These are phyloP conservation scores for Colletotrichum incanum DNA, from an alignment of 2,329 filamentous ascomycete genomes.

Conservation along the genomic window DNA sequence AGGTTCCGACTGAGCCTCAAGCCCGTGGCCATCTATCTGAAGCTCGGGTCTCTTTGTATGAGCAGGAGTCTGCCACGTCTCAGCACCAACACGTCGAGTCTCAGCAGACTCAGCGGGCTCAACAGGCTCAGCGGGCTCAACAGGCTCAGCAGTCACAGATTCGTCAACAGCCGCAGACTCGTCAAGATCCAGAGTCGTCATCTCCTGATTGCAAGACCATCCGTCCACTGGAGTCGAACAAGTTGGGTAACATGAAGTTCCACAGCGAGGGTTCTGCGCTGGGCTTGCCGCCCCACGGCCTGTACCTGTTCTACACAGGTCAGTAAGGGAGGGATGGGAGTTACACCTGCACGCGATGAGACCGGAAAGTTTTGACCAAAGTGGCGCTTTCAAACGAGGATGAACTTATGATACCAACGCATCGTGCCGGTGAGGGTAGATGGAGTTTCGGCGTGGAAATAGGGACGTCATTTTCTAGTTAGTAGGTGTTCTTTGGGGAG, in stretches of 20 bases:
- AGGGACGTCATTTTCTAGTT: background rate
- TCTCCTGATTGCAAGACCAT: constrained; percentile 23
- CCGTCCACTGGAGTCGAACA: constrained; percentile 41
- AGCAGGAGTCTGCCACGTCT: background rate
- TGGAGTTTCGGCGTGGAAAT: constrained; percentile 5
- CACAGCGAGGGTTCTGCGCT: constrained; percentile 39
- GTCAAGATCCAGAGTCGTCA: constrained; percentile 14
- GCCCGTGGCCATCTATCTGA: background rate
- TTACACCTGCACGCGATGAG: background rate
- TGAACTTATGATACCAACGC: background rate
- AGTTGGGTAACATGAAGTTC: constrained; percentile 41
- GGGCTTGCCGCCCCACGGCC: constrained; percentile 14
- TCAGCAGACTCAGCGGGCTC: background rate
- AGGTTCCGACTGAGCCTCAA: background rate
- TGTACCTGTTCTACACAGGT: constrained; percentile 22
- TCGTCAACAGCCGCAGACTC: constrained; percentile 12
- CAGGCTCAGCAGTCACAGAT: too few relatives aligned
- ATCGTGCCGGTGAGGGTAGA: background rate
- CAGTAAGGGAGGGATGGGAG: background rate
- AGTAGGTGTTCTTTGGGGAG: background rate
- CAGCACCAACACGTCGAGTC: background rate
- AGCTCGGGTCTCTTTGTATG: background rate
- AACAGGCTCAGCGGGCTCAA: constrained; percentile 4
- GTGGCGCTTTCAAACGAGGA: background rate
- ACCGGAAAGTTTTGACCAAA: background rate